Conservation (phyloP, 1,284 basidiomycete genomes). For the Pascua guehoae region DNA sequence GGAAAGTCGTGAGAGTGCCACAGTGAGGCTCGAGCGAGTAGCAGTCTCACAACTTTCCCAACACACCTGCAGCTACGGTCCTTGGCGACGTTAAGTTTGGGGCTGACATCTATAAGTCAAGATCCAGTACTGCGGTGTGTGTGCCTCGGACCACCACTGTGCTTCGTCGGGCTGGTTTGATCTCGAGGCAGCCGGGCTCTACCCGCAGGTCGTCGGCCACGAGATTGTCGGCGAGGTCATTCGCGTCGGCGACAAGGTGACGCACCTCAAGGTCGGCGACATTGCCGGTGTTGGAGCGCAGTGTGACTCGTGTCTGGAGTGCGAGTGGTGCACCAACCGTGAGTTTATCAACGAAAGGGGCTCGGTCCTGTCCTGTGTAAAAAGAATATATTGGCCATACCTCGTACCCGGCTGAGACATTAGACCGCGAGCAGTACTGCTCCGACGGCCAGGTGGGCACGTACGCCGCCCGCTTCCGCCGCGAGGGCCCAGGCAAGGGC, state of each 20-base stretch:
- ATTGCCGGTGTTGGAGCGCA: slow-evolving; percentile 54
- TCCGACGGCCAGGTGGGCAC: slow-evolving; percentile 11
- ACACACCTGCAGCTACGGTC: too few species aligned
- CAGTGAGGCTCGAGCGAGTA: too few species aligned
- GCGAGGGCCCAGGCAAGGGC: slow-evolving; percentile 10
- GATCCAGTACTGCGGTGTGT: slow-evolving; percentile 19
- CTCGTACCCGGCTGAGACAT: background rate
- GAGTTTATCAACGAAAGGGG: slow-evolving; percentile 2
- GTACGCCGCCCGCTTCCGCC: background rate
- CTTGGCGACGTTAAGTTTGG: background rate
- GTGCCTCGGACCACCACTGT: slow-evolving; percentile 16
- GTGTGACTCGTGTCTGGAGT: slow-evolving; percentile 46
- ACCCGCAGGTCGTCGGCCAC: slow-evolving; percentile 22
- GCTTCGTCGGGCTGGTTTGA: slow-evolving; percentile 21
- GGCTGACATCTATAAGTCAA: slow-evolving; percentile 8
- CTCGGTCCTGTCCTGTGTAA: background rate
- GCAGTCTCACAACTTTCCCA: too few species aligned
- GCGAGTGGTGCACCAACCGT: slow-evolving; percentile 44
- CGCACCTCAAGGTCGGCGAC: slow-evolving; percentile 45
- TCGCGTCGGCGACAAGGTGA: slow-evolving; percentile 22
- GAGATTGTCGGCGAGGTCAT: slow-evolving; percentile 30
- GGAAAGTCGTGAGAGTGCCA: too few species aligned
- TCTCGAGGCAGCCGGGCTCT: background rate
- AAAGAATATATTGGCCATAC: background rate
- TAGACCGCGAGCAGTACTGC: slow-evolving; percentile 56